Base-by-base conservation (phyloP, 2,329 filamentous ascomycete genomes). In the Alternaria sp. region DNA sequence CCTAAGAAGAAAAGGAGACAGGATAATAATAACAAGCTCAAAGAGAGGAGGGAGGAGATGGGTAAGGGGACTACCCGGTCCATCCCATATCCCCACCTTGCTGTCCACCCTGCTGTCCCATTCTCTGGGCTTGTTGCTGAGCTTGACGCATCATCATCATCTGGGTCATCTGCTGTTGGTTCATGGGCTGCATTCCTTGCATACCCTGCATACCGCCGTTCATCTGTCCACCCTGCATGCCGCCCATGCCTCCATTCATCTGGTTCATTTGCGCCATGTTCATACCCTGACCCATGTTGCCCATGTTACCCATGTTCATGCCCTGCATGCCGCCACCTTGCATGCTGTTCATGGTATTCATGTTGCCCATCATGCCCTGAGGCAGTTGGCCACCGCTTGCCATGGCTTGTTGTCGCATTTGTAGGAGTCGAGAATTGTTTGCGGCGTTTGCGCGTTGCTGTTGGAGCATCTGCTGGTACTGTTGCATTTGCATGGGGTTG, bases 131-230 rank as follows among this genome's bases (percentile, higher is more conserved):
- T 47, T 71, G 67, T 50, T 69, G 67, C 55, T 78, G 77, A 5
- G 70, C 71, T 63, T 77, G 75, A n/a, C 72, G 63, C 76, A 78
- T 75, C 68, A 77, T 70, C 69, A 76, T 71, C 71, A 76, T 75
- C 63, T 77, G 74, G 64, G 76, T 74, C 60, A 72, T 65, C 50
- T 79, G 76, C 61, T 78, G 75, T 62, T 73, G 73, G 15, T 71
- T 76, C 58, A 60, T 69, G 9, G 61, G 63, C 49, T 72, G 67
- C 69, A 71, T 72, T 26, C 67, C 68, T 54, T 74, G 66, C 70
- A 72, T 72, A 45, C 63, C 64, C 25, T 71, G 67, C 66, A 73
- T 71, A 26, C 59, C 65, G 9, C 30, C 58, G 15, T 63, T 60
- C 58, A 70, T 65, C 63, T 66, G 63, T 23, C 58, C 60, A 5